Evolutionary conservation across 2,329 filamentous ascomycete genomes (phyloP), one percentile per base, ranked within the genome.

Genomic region (Beauveria medogensis): DNA sequence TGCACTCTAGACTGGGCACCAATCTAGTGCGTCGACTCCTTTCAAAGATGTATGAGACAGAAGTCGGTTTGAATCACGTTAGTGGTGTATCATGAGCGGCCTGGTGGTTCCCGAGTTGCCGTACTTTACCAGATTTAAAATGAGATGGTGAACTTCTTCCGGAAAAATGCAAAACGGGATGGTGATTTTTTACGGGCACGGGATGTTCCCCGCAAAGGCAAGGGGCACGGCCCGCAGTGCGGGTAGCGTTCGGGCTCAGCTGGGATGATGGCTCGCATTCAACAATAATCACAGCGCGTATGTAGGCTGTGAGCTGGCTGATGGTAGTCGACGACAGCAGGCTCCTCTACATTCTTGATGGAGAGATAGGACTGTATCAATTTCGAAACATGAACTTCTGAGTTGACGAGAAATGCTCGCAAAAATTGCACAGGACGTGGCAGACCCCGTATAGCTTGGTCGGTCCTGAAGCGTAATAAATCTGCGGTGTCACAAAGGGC

Each of bases 151-250:
- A 20, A 34, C 5, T 34, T 14, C 10, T 34, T 34, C 30, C 12
- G 24, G 1, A 24, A 34, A 34, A 24, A 12, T 28, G 52, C 22
- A 44, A 44, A 24, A 55, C 4, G n/a, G 16, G n/a, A 56, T 16
- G 53, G 26, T 26, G 30, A 24, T 12, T 37, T 40, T 34, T 37
- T 37, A 16, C 34, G 34, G 34, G 34, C n/a, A 53, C 30, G 37
- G 20, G 26, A 55, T 22, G 16, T 46, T 24, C 50, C 57, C 50
- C 57, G 57, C 57, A 54, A 46, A 53, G 18, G 50, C 50, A 60
- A 43, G 50, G 41, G 34, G 43, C n/a, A 44, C 57, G 50, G 41
- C 48, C 50, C 57, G 50, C 24, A 28, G 20, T 24, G 57, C 57
- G 50, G 57, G 50, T 47, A 28, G 40, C 40, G 57, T 53, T 28